Conservation (phyloP, 768 basidiomycete species). For the Leucosporidium scottii region DNA sequence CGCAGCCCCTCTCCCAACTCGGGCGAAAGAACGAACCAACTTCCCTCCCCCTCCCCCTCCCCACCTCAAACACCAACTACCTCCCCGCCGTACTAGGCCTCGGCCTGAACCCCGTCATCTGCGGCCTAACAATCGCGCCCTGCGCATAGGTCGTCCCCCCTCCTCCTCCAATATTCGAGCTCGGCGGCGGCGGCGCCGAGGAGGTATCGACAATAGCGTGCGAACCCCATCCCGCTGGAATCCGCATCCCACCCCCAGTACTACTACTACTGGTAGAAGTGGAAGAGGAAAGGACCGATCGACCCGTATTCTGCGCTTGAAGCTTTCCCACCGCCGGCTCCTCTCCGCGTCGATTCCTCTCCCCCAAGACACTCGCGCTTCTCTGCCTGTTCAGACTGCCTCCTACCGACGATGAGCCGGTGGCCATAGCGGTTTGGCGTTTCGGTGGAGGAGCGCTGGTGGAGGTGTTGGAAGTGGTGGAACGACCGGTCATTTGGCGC, state of each 20-base stretch:
- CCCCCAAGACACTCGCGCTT: not conserved
- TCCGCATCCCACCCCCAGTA: too few species aligned
- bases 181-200: constrained; percentile 1
- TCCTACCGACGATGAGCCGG: not conserved
- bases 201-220: not conserved
- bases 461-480: not conserved
- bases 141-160: not conserved
- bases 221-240: too few species aligned
- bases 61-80: not conserved
- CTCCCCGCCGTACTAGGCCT: not conserved
- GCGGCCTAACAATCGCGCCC: not conserved
- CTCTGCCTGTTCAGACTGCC: not conserved
- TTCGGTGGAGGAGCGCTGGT: constrained; percentile 12
- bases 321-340: not conserved
- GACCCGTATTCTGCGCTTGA: not conserved
- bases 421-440: not conserved
- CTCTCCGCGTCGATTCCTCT: not conserved
- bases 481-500: constrained; percentile 31
- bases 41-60: not conserved
- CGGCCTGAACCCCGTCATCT: not conserved
- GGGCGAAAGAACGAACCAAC: not conserved
- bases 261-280: too few species aligned
- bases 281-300: too few species aligned
- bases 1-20: too few species aligned
- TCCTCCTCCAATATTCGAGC: too few species aligned